Percentiles rank a stretch among this genome's conserved stretches.
Evolutionary conservation across 805 yeast genomes (phyloP).

Genomic region (Teunomyces lycoperdinae): DNA sequence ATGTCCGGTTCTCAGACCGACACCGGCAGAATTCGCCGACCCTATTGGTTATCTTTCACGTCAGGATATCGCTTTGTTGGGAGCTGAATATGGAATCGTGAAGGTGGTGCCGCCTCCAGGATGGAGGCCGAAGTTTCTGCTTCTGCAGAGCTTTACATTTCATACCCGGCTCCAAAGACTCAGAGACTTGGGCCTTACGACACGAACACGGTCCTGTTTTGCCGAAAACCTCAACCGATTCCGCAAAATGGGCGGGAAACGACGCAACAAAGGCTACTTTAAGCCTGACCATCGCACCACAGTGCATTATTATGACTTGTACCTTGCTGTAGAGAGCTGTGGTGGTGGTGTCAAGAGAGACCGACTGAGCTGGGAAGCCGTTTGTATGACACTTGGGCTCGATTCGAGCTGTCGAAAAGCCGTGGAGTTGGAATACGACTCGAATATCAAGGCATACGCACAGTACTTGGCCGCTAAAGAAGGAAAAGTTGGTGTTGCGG

Average conservation of each 20-base stretch:
- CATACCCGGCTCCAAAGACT: constrained; percentile 68
- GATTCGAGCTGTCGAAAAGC: constrained; percentile 8
- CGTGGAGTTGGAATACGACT: constrained; percentile 23
- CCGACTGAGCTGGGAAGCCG: neutral
- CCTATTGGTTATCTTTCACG: constrained; percentile 50
- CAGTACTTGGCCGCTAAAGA: constrained; percentile 24
- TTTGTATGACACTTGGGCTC: constrained; percentile 16
- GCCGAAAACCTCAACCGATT: constrained; percentile 59
- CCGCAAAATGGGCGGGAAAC: constrained; percentile 39
- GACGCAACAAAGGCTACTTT: constrained; percentile 4
- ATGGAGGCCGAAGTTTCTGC: constrained; percentile 57
- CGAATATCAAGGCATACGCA: constrained; percentile 30
- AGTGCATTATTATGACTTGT: constrained; percentile 39
- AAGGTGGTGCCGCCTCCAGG: constrained; percentile 50
- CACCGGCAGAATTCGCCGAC: constrained; percentile 42
- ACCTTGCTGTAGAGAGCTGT: constrained; percentile 29
- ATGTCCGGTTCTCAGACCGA: constrained; percentile 50
- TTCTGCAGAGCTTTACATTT: constrained; percentile 56
- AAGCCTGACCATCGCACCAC: neutral
- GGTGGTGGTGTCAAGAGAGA: constrained; percentile 21
- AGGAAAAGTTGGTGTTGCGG: constrained; percentile 10
- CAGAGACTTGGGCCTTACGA: constrained; percentile 59
- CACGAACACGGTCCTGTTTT: constrained; percentile 63
- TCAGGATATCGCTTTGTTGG: constrained; percentile 37
- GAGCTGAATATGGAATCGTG: constrained; percentile 48